Evolutionary conservation across 331 rosid species (phyloP), one percentile per base, ranked within the genome.

Genomic region (Phaseolus coccineus): DNA sequence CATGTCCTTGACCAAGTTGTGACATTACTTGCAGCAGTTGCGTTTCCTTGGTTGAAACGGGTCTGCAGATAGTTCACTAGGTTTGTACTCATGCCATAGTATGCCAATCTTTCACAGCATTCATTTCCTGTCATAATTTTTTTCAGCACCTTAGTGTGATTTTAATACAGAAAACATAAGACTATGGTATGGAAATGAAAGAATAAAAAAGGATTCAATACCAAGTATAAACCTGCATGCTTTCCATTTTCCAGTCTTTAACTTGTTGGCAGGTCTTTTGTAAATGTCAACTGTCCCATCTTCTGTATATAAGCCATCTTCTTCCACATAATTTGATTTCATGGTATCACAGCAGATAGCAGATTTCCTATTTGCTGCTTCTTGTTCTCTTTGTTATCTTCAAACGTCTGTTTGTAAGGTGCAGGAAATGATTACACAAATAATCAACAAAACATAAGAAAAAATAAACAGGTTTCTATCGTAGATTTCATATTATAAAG

Each of bases 211-310:
- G 13, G 61, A 57, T 31, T 9, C 33, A 40, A 76, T 89, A 93
- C 96, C 97, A 40, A 93, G 97, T 81, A 93, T 91, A 63, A 81
- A 93, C 48, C 84, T 74, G 80, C 96, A 93, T 2, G 97, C 93
- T 79, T 63, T 88, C 97, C 97, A 93, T 1, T 87, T 76, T 83
- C 97, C 97, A 1, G 97, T 91, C 62, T 81, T 84, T 52, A 40
- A 85, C 91, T 86, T 93, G 80, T 76, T 83, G 77, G 97, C 97
- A 48, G 94, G 96, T 0, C 71, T 87, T 67, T 74, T 89, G 48
- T 37, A 31, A 67, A 85, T 69, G 75, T 89, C 92, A n/a, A 83
- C 1, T 11, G 97, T 93, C 28, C 96, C 97, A 81, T 93, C 94
- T 24, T 91, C 74, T 5, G 86, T 84, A 12, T 83, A 83, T 16